Percentiles rank a stretch among this genome's conserved stretches.
phyloP scores from a whole-genome alignment of 495 filamentous ascomycete genomes.

The Penicillium bovifimosum region DNA sequence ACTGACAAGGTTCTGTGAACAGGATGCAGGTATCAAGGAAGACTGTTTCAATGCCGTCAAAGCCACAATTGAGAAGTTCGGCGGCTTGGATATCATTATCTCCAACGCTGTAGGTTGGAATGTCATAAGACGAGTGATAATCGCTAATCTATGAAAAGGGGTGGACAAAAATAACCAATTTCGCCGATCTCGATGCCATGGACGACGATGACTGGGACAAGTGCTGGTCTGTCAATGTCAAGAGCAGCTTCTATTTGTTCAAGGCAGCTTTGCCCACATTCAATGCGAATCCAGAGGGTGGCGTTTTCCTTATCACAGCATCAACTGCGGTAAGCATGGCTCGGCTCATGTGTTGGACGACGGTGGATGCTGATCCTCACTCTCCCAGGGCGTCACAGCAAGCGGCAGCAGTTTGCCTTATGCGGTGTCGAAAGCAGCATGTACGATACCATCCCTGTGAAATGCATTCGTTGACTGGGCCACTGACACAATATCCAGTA shows the following conservation, averaged over 20 bases:
- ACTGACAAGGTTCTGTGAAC: background rate
- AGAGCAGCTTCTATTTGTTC: slow-evolving; percentile 58
- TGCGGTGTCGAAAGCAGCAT: slow-evolving; percentile 60
- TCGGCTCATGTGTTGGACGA: background rate
- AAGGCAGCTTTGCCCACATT: slow-evolving; percentile 59
- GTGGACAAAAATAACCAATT: slow-evolving; percentile 60
- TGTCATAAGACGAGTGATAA: background rate
- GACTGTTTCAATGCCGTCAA: slow-evolving; percentile 52
- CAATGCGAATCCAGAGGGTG: slow-evolving; percentile 63
- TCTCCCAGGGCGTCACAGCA: slow-evolving; percentile 36
- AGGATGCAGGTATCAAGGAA: slow-evolving; percentile 54
- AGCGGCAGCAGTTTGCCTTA: slow-evolving; percentile 60
- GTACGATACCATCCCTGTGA: slow-evolving; percentile 17
- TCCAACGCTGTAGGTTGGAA: slow-evolving; percentile 58
- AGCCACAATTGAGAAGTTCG: slow-evolving; percentile 51
- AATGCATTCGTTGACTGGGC: background rate
- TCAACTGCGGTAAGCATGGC: slow-evolving; percentile 47
- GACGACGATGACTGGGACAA: slow-evolving; percentile 66
- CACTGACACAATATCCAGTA: slow-evolving; percentile 24
- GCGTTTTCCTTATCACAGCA: slow-evolving; percentile 62
- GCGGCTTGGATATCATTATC: slow-evolving; percentile 65
- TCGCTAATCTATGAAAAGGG: slow-evolving; percentile 37
- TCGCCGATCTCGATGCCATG: slow-evolving; percentile 58
- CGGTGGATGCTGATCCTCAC: background rate
- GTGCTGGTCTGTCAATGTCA: slow-evolving; percentile 67